Conservation (phyloP, 1,284 basidiomycete species). For the Phellopilus nigrolimitatus region DNA sequence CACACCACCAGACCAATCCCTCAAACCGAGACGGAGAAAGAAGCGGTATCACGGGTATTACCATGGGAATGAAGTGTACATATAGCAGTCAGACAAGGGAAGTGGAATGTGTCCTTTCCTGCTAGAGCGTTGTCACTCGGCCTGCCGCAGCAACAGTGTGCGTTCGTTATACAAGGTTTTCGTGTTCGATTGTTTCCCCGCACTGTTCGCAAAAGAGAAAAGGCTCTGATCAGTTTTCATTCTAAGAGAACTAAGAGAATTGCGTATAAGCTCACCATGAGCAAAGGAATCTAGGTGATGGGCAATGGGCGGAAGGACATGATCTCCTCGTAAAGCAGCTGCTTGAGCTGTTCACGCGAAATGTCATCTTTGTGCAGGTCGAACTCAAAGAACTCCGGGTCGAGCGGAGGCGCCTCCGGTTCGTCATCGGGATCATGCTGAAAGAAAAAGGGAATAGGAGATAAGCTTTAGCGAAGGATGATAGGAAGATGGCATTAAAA, state of each 20-base stretch:
- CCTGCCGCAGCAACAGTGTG: background rate
- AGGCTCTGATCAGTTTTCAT: background rate
- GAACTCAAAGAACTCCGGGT: conserved; percentile 91
- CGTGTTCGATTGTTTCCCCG: background rate
- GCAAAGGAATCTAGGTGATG: conserved; percentile 37
- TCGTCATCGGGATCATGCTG: conserved; percentile 92
- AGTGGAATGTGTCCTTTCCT: background rate
- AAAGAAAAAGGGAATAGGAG: conserved; percentile 17
- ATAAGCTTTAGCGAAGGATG: background rate
- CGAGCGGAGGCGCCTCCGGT: conserved; percentile 84
- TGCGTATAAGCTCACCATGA: background rate
- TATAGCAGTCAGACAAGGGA: background rate
- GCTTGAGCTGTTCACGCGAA: conserved; percentile 76
- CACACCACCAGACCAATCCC: background rate
- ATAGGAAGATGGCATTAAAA: conserved; percentile 1
- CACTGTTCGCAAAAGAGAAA: background rate
- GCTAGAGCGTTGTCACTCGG: background rate
- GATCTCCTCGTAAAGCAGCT: conserved; percentile 64
- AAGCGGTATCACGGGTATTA: background rate
- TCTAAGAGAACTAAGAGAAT: background rate
- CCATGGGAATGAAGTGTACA: background rate
- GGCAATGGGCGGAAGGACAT: conserved; percentile 73
- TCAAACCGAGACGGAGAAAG: background rate
- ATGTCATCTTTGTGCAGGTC: conserved; percentile 93
- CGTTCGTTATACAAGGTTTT: background rate